Conservation (phyloP, 495 filamentous ascomycete species). For the Neurospora sp. region DNA sequence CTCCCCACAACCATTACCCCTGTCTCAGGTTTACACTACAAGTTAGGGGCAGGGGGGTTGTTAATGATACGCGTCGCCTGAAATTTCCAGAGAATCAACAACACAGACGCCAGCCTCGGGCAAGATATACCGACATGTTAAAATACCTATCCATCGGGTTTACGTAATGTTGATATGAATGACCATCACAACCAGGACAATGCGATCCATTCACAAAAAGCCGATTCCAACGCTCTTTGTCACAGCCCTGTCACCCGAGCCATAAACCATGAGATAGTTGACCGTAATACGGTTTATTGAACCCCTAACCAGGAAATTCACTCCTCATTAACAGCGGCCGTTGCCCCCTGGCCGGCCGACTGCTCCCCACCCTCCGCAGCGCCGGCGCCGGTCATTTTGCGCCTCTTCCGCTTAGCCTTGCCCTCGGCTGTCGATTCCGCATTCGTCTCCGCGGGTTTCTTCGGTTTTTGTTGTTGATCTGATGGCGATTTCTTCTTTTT, state of each 20-base stretch:
- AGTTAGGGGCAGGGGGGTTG: background rate
- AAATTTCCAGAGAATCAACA: no score
- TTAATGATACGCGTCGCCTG: no score
- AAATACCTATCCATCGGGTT: no score
- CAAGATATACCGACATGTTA: no score
- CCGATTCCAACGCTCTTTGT: background rate
- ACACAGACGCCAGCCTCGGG: no score
- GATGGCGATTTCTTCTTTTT: background rate
- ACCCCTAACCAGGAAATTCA: background rate
- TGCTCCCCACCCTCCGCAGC: constrained; percentile 3
- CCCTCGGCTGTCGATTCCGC: constrained; percentile 11
- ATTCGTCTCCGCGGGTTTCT: constrained; percentile 7
- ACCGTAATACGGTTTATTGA: background rate
- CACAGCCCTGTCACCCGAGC: background rate
- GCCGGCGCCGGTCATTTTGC: constrained; percentile 26
- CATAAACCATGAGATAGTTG: background rate
- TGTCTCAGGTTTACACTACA: background rate
- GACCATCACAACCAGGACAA: no score
- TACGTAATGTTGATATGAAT: no score
- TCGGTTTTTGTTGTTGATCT: constrained; percentile 9
- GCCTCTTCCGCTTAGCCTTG: constrained; percentile 35
- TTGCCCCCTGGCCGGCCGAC: constrained; percentile 11
- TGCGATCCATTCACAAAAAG: background rate
- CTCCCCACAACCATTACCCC: background rate
- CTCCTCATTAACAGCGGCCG: constrained; percentile 7